Evolutionary conservation across 257 asterid species (phyloP).

Genomic region (Henckelia pumila): DNA sequence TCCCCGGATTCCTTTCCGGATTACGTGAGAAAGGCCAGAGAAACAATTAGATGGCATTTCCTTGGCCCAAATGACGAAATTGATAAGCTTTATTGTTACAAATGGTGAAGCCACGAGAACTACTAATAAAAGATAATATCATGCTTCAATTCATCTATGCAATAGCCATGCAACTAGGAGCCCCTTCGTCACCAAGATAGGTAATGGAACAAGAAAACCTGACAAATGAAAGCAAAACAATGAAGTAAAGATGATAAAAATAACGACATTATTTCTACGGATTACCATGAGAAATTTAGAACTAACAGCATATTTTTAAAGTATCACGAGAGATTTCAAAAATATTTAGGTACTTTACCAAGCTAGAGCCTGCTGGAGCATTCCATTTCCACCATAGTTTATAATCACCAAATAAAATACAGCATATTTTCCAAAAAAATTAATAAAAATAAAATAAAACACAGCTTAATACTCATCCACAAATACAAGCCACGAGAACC

Average conservation of each 20-base stretch:
- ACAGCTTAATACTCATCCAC: not conserved
- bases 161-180: conserved; percentile 24
- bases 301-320: not conserved
- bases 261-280: not conserved
- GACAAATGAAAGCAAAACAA: conserved; percentile 15
- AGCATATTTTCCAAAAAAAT: no score
- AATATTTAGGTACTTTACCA: not conserved
- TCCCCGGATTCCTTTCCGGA: conserved; percentile 49
- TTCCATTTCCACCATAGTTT: no score
- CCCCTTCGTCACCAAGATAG: conserved; percentile 23
- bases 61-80: conserved; percentile 27
- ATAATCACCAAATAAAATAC: no score
- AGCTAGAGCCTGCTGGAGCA: not conserved
- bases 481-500: not conserved
- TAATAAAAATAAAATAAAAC: no score
- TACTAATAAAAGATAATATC: conserved; percentile 46
- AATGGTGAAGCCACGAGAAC: conserved; percentile 36
- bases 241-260: conserved; percentile 15
- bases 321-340: not conserved
- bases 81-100: conserved; percentile 25
- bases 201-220: conserved; percentile 26
- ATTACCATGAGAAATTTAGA: not conserved
- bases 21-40: conserved; percentile 46
- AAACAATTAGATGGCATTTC: conserved; percentile 76
- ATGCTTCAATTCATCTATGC: conserved; percentile 51